Conservation (phyloP, 2,329 filamentous ascomycete genomes). For the Teratosphaeria viscida region DNA sequence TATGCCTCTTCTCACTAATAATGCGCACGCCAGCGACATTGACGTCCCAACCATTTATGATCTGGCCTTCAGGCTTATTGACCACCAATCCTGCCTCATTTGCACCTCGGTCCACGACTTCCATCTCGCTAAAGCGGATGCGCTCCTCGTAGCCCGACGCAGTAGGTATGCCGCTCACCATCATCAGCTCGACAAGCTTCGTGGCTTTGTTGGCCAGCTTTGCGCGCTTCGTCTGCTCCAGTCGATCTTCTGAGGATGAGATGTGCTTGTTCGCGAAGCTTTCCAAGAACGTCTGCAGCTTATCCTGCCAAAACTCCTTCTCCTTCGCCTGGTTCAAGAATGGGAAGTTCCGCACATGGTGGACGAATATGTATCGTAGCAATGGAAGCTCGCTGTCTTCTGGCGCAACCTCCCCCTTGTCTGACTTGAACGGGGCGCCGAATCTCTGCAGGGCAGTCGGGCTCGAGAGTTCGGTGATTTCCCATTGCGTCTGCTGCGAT, state of each 20-base stretch:
- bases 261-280: conserved; percentile 97
- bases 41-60: conserved; percentile 92
- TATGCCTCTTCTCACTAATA: conserved; percentile 69
- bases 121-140: conserved; percentile 91
- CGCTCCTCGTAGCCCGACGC: conserved; percentile 96
- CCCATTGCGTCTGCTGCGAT: conserved; percentile 75
- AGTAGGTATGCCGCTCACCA: conserved; percentile 94
- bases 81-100: conserved; percentile 83
- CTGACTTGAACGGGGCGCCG: conserved; percentile 87
- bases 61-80: conserved; percentile 81
- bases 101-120: conserved; percentile 86
- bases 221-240: conserved; percentile 89
- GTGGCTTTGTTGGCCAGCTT: conserved; percentile 89
- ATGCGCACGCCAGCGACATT: conserved; percentile 86
- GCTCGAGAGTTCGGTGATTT: conserved; percentile 87
- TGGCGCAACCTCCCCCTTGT: conserved; percentile 83
- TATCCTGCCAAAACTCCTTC: conserved; percentile 99
- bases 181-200: conserved; percentile 97
- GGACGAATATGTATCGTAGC: conserved; percentile 91
- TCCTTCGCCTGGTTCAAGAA: conserved; percentile 94
- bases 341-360: conserved; percentile 95
- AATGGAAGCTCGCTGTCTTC: conserved; percentile 90
- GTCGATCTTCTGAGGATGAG: conserved; percentile 86
- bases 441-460: conserved; percentile 91
- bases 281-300: conserved; percentile 89